A percentile compares a stretch with the other conserved stretches of the same genome.
These are phyloP conservation scores for Clavulina sp. DNA, from an alignment of 768 basidiomycete species.

Conservation along the genomic window DNA sequence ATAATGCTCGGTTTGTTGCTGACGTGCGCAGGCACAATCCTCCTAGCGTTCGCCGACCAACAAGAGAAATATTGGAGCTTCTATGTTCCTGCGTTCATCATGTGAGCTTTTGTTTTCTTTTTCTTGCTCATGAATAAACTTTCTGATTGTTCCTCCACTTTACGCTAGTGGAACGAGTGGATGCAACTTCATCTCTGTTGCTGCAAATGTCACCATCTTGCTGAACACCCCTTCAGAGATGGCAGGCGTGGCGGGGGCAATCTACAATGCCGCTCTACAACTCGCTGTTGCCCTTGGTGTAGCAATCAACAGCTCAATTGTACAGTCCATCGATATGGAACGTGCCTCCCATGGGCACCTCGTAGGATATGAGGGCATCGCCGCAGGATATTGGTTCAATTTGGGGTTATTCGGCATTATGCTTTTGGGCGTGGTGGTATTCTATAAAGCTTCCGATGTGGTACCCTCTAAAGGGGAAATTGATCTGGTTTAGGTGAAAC, in stretches of 20 bases:
- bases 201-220: conserved; percentile 32
- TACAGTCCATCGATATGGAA: conserved; percentile 25
- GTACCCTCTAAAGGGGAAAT: too few species aligned
- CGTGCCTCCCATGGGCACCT: conserved; percentile 17
- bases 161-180: conserved; percentile 1
- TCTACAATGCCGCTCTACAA: conserved; percentile 38
- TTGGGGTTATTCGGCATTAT: conserved; percentile 24
- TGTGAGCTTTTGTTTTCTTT: too few species aligned
- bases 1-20: conserved; percentile 27
- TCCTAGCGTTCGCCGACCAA: conserved; percentile 27
- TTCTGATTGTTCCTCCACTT: too few species aligned
- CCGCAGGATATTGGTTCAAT: conserved; percentile 26
- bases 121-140: too few species aligned
- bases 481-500: too few species aligned
- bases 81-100: conserved; percentile 30
- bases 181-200: neutral
- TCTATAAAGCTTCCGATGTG: too few species aligned
- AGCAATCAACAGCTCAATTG: conserved; percentile 31
- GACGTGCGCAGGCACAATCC: conserved; percentile 22
- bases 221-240: conserved; percentile 29
- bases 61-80: conserved; percentile 27
- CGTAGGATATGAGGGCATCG: conserved; percentile 24
- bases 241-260: conserved; percentile 38
- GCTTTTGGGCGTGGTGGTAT: conserved; percentile 17
- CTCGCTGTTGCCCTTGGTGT: conserved; percentile 34